Evolutionary conservation across 148 eudicot genomes (phyloP).

Genomic region (Chenopodium berlandieri): DNA sequence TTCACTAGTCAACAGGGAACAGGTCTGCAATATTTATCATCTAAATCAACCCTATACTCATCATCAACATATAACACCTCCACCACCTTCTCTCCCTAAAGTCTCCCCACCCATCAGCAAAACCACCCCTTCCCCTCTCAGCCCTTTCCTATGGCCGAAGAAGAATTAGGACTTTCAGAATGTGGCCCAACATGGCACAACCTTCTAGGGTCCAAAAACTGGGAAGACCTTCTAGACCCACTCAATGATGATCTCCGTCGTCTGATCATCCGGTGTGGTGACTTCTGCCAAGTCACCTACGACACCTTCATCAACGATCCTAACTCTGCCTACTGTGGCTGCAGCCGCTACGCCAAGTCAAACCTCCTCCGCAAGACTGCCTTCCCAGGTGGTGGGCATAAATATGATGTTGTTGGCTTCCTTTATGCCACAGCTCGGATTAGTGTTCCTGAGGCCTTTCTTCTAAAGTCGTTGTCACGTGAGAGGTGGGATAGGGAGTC

Average conservation of each 20-base stretch:
- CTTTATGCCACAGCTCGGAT: constrained; percentile 59
- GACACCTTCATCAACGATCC: constrained; percentile 44
- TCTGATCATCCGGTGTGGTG: constrained; percentile 73
- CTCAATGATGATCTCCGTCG: constrained; percentile 49
- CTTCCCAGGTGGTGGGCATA: constrained; percentile 20
- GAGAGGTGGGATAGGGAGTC: constrained; percentile 67
- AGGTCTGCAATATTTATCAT: too few relatives aligned
- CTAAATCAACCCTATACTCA: too few relatives aligned
- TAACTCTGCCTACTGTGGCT: constrained; percentile 35
- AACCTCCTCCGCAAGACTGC: constrained; percentile 22
- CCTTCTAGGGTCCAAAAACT: constrained; percentile 53
- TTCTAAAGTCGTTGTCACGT: constrained; percentile 47
- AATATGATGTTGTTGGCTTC: constrained; percentile 43
- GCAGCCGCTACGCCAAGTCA: constrained; percentile 30
- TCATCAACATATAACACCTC: background rate
- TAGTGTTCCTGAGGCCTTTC: constrained; percentile 38
- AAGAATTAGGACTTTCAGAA: constrained; percentile 11
- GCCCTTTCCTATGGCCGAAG: constrained; percentile 35
- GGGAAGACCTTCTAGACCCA: constrained; percentile 66
- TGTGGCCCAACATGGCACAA: constrained; percentile 17
- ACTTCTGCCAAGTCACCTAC: constrained; percentile 78
- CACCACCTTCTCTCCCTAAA: background rate
- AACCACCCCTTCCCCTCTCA: background rate
- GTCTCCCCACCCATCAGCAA: background rate
- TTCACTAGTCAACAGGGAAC: too few relatives aligned